phyloP scores from a whole-genome alignment of 768 basidiomycete species.

The Xerocomellus amylosporus region DNA sequence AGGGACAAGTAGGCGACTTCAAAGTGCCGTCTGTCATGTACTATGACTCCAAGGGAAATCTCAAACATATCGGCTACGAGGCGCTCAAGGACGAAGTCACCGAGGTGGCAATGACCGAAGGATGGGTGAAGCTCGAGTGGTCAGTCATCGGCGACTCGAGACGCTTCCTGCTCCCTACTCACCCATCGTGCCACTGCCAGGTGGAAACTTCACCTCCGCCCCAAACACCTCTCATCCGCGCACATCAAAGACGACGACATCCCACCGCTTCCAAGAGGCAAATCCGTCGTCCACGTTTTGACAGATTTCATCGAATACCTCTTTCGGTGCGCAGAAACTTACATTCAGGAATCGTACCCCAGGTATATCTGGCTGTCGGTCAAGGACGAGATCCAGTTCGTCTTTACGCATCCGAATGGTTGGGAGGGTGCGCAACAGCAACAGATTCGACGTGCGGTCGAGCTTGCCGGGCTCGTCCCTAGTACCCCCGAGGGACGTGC shows the following conservation, averaged over 20 bases:
- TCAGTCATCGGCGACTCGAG: conserved; percentile 7
- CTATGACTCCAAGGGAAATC: conserved; percentile 38
- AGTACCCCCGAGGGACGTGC: conserved; percentile 35
- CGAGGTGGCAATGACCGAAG: conserved; percentile 36
- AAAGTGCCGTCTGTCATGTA: conserved; percentile 48
- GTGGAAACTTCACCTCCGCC: conserved; percentile 39
- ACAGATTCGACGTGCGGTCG: conserved; percentile 50
- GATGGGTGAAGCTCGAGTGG: conserved; percentile 46
- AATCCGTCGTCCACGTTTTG: conserved; percentile 39
- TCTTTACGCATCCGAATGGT: conserved; percentile 60
- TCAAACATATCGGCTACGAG: conserved; percentile 42
- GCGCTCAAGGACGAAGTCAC: conserved; percentile 35
- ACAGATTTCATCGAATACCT: conserved; percentile 46
- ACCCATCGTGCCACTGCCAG: conserved; percentile 7
- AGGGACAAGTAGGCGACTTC: conserved; percentile 38
- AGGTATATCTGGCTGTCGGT: conserved; percentile 45
- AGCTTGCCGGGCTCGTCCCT: conserved; percentile 47
- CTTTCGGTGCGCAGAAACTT: conserved; percentile 39
- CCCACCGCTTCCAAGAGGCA: conserved; percentile 39
- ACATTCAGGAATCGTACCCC: conserved; percentile 43
- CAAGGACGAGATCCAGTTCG: conserved; percentile 41
- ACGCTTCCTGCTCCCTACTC: not conserved
- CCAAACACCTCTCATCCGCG: conserved; percentile 27
- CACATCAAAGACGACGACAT: conserved; percentile 31
- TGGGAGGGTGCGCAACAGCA: conserved; percentile 59